Evolutionary conservation across 768 basidiomycete genomes (phyloP), one percentile per base, ranked within the genome.

Genomic region (Rhodocollybia butyracea): DNA sequence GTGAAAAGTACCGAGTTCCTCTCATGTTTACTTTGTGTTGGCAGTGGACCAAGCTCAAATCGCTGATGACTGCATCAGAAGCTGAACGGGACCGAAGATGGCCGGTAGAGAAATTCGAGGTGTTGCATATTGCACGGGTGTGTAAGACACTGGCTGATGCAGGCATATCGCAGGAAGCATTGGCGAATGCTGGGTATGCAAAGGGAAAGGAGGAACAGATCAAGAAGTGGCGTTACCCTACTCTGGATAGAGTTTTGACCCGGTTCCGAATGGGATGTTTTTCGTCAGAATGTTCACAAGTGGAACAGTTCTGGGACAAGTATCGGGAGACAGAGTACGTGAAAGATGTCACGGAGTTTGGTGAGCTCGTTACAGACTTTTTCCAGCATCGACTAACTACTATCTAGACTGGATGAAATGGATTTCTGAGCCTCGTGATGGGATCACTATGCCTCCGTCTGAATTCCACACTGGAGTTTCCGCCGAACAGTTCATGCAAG

Each of bases 101-200:
- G 53, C 27, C 42, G 2, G 32, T n/a, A 24, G 42, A 46, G 30
- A 54, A 54, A 26, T 54, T 21, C 24, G 53, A 54, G 41, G 43
- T 54, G 19, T 34, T 54, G 10, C 53, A 54, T 26, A 34, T 54
- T n/a, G 53, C 53, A 31, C 41, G 53, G 24, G 41, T 43, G 53
- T 54, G 53, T 41, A 54, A 54, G 43, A 54, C 46, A 5, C 31
- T 54, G 27, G 46, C 43, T 22, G 53, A 54, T 34, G 53, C 45
- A 42, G 53, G 42, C 22, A 41, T 32, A 7, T 41, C 53, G 15
- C 19, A 8, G 12, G 15, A n/a, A 10, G 11, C 21, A 32, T 22
- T 38, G 21, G 5, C 7, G 19, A 10, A 21, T 3, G 21, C 31
- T 19, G 13, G 17, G 13, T 54, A 54, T 36, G 12, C 13, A 2